Evolutionary conservation across 805 yeast species (phyloP).

Genomic region (Hanseniaspora occidentalis): DNA sequence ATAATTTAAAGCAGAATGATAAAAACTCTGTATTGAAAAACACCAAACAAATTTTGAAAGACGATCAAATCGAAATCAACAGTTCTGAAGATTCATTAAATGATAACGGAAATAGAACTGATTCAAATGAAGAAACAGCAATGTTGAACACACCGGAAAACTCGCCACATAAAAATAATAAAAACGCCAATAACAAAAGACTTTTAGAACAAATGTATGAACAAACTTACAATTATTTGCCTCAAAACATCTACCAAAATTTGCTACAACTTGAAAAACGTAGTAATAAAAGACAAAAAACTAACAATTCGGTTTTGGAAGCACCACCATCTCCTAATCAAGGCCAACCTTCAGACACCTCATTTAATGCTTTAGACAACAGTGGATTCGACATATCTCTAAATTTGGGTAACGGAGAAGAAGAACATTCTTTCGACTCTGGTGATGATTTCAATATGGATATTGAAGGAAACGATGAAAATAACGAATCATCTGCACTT

Average conservation of each 20-base stretch:
- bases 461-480: constrained; percentile 9
- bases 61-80: constrained; percentile 14
- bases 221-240: constrained; percentile 12
- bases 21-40: constrained; percentile 3
- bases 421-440: constrained; percentile 1
- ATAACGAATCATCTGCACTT: constrained; percentile 1
- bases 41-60: constrained; percentile 6
- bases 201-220: constrained; percentile 4
- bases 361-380: background rate
- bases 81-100: background rate
- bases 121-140: background rate
- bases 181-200: constrained; percentile 1
- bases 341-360: background rate
- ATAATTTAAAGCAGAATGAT: background rate
- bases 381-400: constrained; percentile 14
- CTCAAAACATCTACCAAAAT: constrained; percentile 9
- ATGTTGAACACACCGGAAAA: constrained; percentile 1
- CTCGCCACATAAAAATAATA: background rate
- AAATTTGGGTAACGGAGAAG: constrained; percentile 13
- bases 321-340: constrained; percentile 5
- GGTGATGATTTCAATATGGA: constrained; percentile 7
- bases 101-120: constrained; percentile 11
- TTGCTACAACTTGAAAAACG: constrained; percentile 10
- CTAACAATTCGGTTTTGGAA: background rate
- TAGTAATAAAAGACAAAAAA: constrained; percentile 14